Conservation (phyloP, 768 basidiomycete genomes). For the Amanita inopinata region DNA sequence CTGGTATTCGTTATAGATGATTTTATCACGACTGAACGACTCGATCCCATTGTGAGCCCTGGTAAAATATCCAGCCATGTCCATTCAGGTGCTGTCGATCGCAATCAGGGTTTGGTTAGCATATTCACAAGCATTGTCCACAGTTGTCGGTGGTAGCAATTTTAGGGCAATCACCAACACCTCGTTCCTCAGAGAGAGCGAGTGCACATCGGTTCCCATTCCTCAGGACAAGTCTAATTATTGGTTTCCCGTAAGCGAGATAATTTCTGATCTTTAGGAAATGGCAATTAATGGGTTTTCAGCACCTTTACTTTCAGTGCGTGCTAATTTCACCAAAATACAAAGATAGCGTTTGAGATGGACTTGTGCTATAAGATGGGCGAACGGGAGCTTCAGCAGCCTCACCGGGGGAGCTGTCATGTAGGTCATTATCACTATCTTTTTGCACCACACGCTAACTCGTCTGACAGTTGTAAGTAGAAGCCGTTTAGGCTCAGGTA, state of each 20-base stretch:
- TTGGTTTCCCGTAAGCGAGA: slow-evolving; percentile 36
- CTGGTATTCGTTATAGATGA: slow-evolving; percentile 18
- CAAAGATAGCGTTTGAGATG: neutral
- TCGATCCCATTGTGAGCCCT: slow-evolving; percentile 36
- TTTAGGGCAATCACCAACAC: slow-evolving; percentile 35
- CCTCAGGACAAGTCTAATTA: slow-evolving; percentile 43
- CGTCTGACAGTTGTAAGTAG: slow-evolving; percentile 4
- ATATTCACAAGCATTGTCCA: neutral
- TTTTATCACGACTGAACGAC: slow-evolving; percentile 29
- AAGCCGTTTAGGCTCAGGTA: neutral
- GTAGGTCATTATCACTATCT: slow-evolving; percentile 12
- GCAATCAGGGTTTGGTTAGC: slow-evolving; percentile 6
- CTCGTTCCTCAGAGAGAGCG: slow-evolving; percentile 30
- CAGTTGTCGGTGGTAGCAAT: slow-evolving; percentile 47
- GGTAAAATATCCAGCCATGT: slow-evolving; percentile 32
- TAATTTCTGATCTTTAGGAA: neutral
- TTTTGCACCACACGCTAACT: neutral
- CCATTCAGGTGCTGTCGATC: slow-evolving; percentile 29
- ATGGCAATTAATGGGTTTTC: slow-evolving; percentile 7
- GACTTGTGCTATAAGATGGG: slow-evolving; percentile 26
- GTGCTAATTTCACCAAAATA: slow-evolving; percentile 10
- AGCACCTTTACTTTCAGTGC: slow-evolving; percentile 45
- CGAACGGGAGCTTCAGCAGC: slow-evolving; percentile 18
- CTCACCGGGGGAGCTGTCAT: slow-evolving; percentile 20
- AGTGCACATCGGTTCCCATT: slow-evolving; percentile 46